Evolutionary conservation across 352 stramenopile genomes (phyloP).

Genomic region (Phytophthora tubulina): DNA sequence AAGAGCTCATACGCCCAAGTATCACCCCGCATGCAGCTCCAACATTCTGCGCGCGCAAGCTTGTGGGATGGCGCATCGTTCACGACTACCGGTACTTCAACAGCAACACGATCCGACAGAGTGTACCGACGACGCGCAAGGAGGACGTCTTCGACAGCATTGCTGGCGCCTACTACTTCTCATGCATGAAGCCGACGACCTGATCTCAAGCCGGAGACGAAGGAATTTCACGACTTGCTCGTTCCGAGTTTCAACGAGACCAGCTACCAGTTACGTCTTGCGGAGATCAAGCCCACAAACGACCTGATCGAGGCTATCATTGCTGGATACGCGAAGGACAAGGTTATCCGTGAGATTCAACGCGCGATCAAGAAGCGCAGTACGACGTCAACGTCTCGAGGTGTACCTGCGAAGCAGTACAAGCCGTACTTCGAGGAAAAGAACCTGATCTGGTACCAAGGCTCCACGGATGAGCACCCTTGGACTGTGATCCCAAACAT

Average conservation of each 20-base stretch:
- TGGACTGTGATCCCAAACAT: too few species aligned
- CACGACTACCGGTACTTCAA: constrained; percentile 40
- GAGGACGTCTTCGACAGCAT: constrained; percentile 39
- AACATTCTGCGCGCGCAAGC: constrained; percentile 43
- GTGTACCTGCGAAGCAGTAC: constrained; percentile 6
- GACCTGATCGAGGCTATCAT: constrained; percentile 10
- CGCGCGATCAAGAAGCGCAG: constrained; percentile 4
- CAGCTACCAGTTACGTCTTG: constrained; percentile 13
- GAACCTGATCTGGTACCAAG: too few species aligned
- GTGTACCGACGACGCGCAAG: constrained; percentile 38
- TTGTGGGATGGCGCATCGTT: constrained; percentile 40
- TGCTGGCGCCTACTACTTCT: constrained; percentile 28
- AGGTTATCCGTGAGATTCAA: constrained; percentile 10
- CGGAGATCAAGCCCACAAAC: constrained; percentile 2
- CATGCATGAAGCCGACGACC: constrained; percentile 28
- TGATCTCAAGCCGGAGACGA: constrained; percentile 19
- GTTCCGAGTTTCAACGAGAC: constrained; percentile 25
- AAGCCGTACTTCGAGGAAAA: constrained; percentile 16
- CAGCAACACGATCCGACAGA: constrained; percentile 16
- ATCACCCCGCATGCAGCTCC: constrained; percentile 33
- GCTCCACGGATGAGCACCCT: too few species aligned
- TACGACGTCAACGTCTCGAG: not conserved
- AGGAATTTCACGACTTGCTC: constrained; percentile 24
- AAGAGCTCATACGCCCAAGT: constrained; percentile 22
- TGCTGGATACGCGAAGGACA: constrained; percentile 11